These are phyloP conservation scores for Fusarium sp. DNA, from an alignment of 2,329 filamentous ascomycete species.

Conservation along the genomic window DNA sequence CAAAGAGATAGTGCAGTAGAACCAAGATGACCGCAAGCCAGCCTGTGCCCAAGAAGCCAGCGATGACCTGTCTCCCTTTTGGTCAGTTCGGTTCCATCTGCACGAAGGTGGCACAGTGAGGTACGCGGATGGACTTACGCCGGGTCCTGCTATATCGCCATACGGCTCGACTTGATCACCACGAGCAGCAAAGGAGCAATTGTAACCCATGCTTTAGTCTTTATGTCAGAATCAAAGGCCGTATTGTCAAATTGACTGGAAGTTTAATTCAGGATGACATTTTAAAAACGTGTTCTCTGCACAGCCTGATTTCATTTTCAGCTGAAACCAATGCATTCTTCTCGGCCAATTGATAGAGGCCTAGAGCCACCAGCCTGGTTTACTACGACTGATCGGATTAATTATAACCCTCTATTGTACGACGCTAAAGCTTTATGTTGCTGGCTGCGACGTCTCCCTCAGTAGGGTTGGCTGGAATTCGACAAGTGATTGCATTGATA, in stretches of 20 bases:
- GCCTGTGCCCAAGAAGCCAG: neutral
- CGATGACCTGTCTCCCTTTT: neutral
- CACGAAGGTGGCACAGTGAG: neutral
- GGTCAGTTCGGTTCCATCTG: neutral
- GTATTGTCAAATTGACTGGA: too few species aligned
- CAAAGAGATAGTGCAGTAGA: neutral
- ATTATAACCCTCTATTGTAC: neutral
- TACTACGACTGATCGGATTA: rapidly evolving
- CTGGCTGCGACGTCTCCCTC: neutral
- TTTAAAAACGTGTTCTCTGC: too few species aligned
- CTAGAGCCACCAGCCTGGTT: neutral
- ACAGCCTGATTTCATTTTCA: too few species aligned
- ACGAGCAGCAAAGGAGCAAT: neutral
- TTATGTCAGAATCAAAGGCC: too few species aligned
- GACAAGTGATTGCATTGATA: too few species aligned
- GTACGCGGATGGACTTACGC: neutral
- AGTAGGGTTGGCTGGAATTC: neutral
- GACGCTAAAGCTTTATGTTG: rapidly evolving
- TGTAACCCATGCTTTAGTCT: too few species aligned
- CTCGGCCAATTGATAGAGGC: rapidly evolving
- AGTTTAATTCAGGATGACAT: too few species aligned
- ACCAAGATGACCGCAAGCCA: neutral
- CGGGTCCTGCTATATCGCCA: neutral
- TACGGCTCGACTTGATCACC: neutral
- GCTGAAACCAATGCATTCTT: too few species aligned